Conservation (phyloP, 768 basidiomycete species). For the Peribolospora kevripleyi region DNA sequence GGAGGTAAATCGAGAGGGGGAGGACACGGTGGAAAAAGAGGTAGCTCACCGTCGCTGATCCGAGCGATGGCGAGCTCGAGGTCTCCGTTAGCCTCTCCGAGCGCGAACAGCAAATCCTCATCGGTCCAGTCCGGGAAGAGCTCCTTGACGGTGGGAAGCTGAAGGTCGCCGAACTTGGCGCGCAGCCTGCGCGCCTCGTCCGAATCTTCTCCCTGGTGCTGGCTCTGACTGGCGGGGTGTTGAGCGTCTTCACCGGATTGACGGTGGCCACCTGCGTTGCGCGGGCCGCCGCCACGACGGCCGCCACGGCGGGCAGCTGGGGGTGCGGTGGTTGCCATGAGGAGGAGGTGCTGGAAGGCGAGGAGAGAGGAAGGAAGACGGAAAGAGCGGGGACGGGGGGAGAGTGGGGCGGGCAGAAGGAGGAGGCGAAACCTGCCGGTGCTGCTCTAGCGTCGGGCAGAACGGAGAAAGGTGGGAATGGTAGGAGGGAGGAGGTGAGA, state of each 20-base stretch:
- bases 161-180: slow-evolving; percentile 4
- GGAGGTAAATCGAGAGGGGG: background rate
- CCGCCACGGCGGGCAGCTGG: background rate
- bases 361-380: background rate
- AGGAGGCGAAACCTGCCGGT: background rate
- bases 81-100: slow-evolving; percentile 12
- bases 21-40: background rate
- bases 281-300: no score
- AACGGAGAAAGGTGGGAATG: slow-evolving; percentile 3
- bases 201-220: slow-evolving; percentile 1
- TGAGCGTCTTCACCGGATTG: no score
- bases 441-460: slow-evolving; percentile 5
- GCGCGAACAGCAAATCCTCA: slow-evolving; percentile 6
- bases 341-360: background rate
- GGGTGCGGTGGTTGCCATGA: background rate
- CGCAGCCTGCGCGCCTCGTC: slow-evolving; percentile 9
- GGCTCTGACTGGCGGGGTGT: no score
- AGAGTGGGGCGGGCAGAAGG: background rate
- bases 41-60: slow-evolving; percentile 9
- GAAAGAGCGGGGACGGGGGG: background rate
- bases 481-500: background rate
- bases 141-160: slow-evolving; percentile 6
- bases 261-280: no score
- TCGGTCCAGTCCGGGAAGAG: slow-evolving; percentile 12
- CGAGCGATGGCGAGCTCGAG: slow-evolving; percentile 9